These are phyloP conservation scores for Amphibolis antarctica DNA, from an alignment of 106 monocot species.

Conservation along the genomic window DNA sequence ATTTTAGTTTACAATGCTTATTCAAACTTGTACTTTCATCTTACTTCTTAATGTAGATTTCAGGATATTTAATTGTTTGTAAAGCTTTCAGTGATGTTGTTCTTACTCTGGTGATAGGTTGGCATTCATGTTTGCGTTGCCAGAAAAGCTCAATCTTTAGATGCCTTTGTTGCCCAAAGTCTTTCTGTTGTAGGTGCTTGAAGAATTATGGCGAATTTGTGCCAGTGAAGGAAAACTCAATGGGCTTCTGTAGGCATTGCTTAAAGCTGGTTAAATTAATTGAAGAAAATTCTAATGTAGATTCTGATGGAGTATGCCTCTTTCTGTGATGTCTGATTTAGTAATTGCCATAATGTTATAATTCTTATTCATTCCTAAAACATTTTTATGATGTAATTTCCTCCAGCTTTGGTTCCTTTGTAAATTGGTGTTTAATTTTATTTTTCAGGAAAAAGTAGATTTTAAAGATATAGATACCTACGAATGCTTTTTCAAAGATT, in stretches of 20 bases:
- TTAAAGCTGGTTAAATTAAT: conserved; percentile 42
- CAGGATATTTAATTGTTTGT: not conserved
- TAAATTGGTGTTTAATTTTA: not conserved
- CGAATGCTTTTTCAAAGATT: conserved; percentile 69
- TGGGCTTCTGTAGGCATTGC: conserved; percentile 59
- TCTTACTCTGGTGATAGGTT: conserved; percentile 26
- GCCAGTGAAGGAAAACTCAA: conserved; percentile 28
- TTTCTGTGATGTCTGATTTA: not conserved
- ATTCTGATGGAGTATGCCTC: conserved; percentile 55
- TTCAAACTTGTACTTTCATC: not conserved
- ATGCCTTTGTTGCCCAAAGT: conserved; percentile 55
- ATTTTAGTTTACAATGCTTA: not conserved
- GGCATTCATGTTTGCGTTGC: conserved; percentile 57
- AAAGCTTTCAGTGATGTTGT: not conserved
- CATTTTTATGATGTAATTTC: not conserved
- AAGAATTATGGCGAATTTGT: conserved; percentile 33
- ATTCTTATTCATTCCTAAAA: not conserved
- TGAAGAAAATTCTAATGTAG: conserved; percentile 41
- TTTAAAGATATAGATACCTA: conserved; percentile 41
- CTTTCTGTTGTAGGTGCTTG: conserved; percentile 38
- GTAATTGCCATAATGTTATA: not conserved
- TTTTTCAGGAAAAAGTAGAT: conserved; percentile 54
- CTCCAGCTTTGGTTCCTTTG: not conserved
- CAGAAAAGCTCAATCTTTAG: conserved; percentile 27
- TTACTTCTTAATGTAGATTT: not conserved